phyloP scores from a whole-genome alignment of 2,329 filamentous ascomycete species.

The Alternaria rosae region DNA sequence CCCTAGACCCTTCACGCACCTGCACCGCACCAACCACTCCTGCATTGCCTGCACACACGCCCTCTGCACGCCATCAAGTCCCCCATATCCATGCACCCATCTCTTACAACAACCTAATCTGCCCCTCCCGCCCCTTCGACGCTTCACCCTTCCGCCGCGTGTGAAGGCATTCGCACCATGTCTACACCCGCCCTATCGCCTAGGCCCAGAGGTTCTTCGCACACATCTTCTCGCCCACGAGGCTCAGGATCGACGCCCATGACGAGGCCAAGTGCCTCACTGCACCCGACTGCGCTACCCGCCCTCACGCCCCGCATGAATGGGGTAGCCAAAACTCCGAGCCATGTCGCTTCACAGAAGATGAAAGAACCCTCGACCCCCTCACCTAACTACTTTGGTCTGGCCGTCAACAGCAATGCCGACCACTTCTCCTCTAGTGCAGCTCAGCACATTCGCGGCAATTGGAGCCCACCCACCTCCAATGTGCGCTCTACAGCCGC shows the following conservation, averaged over 20 bases:
- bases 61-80: slow-evolving; percentile 7
- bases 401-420: slow-evolving; percentile 65
- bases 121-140: slow-evolving; percentile 18
- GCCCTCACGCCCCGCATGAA: slow-evolving; percentile 44
- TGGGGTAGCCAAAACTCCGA: slow-evolving; percentile 44
- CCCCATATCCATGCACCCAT: slow-evolving; percentile 36
- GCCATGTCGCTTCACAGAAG: slow-evolving; percentile 30
- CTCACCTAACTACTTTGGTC: slow-evolving; percentile 88
- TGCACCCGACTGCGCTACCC: slow-evolving; percentile 34
- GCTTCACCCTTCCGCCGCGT: slow-evolving; percentile 16
- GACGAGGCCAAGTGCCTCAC: slow-evolving; percentile 37
- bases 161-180: slow-evolving; percentile 30
- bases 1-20: slow-evolving; percentile 1
- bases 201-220: slow-evolving; percentile 39
- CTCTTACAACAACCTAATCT: slow-evolving; percentile 19
- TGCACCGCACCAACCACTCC: slow-evolving; percentile 12
- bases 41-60: not conserved
- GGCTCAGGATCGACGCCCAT: slow-evolving; percentile 37
- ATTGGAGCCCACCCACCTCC: slow-evolving; percentile 77
- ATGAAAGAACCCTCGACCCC: slow-evolving; percentile 47
- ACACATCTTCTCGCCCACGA: slow-evolving; percentile 34
- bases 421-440: slow-evolving; percentile 69
- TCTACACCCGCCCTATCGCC: slow-evolving; percentile 47
- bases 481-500: slow-evolving; percentile 74
- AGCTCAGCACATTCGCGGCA: slow-evolving; percentile 68